These are phyloP conservation scores for Pichiaceae sp. DNA, from an alignment of 1,139 yeast species.

Conservation along the genomic window DNA sequence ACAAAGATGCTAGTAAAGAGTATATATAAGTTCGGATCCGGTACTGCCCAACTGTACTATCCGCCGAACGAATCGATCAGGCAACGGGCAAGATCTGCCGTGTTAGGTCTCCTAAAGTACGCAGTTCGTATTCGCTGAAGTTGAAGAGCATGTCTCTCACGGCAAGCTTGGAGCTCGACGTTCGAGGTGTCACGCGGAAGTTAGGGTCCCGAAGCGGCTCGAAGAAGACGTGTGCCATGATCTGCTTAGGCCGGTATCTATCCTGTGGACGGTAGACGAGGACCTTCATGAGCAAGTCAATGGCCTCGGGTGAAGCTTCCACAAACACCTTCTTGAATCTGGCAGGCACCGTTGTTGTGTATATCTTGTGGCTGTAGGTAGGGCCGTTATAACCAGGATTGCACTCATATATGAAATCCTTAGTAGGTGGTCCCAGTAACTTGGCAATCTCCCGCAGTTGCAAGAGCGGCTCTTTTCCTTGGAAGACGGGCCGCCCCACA, in stretches of 20 bases:
- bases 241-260: slow-evolving; percentile 58
- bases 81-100: slow-evolving; percentile 16
- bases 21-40: neutral
- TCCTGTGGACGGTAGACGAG: slow-evolving; percentile 66
- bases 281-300: slow-evolving; percentile 60
- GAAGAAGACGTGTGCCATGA: slow-evolving; percentile 65
- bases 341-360: slow-evolving; percentile 48
- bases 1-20: neutral
- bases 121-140: slow-evolving; percentile 46
- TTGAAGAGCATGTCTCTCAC: slow-evolving; percentile 37
- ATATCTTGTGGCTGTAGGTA: slow-evolving; percentile 59
- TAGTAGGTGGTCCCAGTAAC: slow-evolving; percentile 64
- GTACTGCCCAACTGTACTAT: neutral
- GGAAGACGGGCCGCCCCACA: slow-evolving; percentile 73
- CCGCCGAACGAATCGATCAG: neutral
- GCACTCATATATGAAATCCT: slow-evolving; percentile 62
- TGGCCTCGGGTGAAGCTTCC: slow-evolving; percentile 61
- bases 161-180: slow-evolving; percentile 11
- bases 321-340: slow-evolving; percentile 65
- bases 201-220: slow-evolving; percentile 53
- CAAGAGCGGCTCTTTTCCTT: slow-evolving; percentile 66
- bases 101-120: slow-evolving; percentile 33
- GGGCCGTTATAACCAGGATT: slow-evolving; percentile 73
- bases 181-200: slow-evolving; percentile 37
- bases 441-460: slow-evolving; percentile 74